Conservation (phyloP, 1,284 basidiomycete species). For the Pseudozyma sp. region DNA sequence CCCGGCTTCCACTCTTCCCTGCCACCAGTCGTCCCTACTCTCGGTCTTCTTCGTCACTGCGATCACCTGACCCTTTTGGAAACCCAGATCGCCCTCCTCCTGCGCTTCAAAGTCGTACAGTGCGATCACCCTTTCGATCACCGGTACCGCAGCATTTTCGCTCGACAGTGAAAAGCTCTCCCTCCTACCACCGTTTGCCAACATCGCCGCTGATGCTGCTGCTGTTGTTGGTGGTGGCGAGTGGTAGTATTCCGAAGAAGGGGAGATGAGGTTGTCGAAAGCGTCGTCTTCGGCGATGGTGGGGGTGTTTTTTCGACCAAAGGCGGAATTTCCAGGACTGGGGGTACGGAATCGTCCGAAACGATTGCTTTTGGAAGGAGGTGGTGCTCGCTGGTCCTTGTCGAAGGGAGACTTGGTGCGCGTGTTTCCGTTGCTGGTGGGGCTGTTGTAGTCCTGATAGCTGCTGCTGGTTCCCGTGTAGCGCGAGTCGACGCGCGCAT, state of each 20-base stretch:
- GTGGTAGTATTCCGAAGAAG: constrained; percentile 13
- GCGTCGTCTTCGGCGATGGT: constrained; percentile 35
- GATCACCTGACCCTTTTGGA: constrained; percentile 64
- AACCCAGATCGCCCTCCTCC: constrained; percentile 59
- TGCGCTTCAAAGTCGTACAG: constrained; percentile 63
- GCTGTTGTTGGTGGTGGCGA: not conserved
- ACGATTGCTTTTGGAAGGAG: constrained; percentile 24
- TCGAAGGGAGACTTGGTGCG: constrained; percentile 25
- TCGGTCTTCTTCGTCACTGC: constrained; percentile 58
- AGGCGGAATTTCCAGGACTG: constrained; percentile 31
- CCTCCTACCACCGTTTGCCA: not conserved
- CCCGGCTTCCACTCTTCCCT: constrained; percentile 52
- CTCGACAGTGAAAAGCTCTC: constrained; percentile 26
- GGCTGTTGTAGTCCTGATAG: constrained; percentile 3
- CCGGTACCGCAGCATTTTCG: constrained; percentile 30
- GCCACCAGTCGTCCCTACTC: constrained; percentile 64
- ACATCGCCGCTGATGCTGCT: not conserved
- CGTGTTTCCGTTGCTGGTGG: constrained; percentile 16
- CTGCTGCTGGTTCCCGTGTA: constrained; percentile 11
- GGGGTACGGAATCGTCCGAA: constrained; percentile 42
- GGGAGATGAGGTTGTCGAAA: constrained; percentile 16
- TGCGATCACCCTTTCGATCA: constrained; percentile 56
- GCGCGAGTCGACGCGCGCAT: constrained; percentile 7
- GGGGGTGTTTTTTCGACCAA: constrained; percentile 36
- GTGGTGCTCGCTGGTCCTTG: constrained; percentile 12